Evolutionary conservation across 108 stramenopile species (phyloP).

Genomic region (Skeletonema marinoi): DNA sequence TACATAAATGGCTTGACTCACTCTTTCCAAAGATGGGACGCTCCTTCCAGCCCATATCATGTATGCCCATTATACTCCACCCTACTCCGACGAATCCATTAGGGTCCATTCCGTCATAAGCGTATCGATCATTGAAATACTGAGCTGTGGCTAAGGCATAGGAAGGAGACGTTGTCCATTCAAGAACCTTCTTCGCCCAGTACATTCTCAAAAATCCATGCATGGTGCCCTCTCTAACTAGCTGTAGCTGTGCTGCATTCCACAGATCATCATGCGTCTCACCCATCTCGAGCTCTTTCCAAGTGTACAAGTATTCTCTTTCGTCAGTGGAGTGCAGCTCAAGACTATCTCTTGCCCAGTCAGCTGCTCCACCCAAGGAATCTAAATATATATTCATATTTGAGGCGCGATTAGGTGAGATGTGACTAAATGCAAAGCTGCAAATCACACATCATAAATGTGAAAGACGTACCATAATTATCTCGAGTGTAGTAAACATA

Average conservation of each 20-base stretch:
- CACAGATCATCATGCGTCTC: conserved; percentile 97
- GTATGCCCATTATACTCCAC: conserved; percentile 97
- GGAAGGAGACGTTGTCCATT: conserved; percentile 92
- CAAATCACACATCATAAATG: not conserved
- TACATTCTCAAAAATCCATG: conserved; percentile 99
- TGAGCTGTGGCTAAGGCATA: conserved; percentile 87
- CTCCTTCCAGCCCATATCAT: conserved; percentile 96
- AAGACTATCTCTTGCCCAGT: conserved; percentile 94
- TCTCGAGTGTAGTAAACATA: conserved; percentile 93
- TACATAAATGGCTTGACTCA: conserved; percentile 39
- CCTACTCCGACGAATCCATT: conserved; percentile 98
- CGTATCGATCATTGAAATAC: conserved; percentile 97
- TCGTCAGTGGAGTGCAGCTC: conserved; percentile 82
- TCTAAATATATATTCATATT: not conserved
- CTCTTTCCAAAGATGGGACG: conserved; percentile 96
- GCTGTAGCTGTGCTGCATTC: conserved; percentile 97
- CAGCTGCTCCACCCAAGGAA: conserved; percentile 76
- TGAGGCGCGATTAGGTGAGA: not conserved
- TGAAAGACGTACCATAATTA: conserved; percentile 74
- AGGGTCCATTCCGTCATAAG: conserved; percentile 96
- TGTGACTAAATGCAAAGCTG: not conserved
- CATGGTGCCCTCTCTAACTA: conserved; percentile 93
- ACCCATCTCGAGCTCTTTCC: conserved; percentile 82
- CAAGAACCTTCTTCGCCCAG: conserved; percentile 99
- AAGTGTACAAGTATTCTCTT: conserved; percentile 87